Percentiles rank a stretch among this genome's conserved stretches.
phyloP scores from a whole-genome alignment of 768 basidiomycete genomes.

The Tubosaeta sp. region DNA sequence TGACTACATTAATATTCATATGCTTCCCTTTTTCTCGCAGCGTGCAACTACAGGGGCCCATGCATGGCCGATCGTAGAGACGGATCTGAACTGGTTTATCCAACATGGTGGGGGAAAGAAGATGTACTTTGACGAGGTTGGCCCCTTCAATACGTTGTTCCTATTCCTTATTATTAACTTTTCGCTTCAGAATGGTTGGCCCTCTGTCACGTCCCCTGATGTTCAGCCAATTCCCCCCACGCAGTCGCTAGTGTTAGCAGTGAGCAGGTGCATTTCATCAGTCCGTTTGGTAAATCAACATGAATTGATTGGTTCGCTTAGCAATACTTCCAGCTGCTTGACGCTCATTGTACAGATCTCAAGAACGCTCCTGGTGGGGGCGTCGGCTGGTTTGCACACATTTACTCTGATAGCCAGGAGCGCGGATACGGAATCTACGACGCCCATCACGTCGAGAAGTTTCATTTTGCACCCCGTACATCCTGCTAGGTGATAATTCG shows the following conservation, averaged over 20 bases:
- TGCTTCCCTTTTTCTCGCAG: constrained; percentile 60
- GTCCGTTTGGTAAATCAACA: not conserved
- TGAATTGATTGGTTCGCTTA: not conserved
- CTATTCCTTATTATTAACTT: not conserved
- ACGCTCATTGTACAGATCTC: constrained; percentile 57
- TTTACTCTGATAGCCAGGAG: constrained; percentile 62
- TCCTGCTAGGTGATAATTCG: constrained; percentile 41
- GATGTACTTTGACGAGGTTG: constrained; percentile 67
- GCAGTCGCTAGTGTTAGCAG: constrained; percentile 61
- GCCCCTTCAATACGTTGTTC: constrained; percentile 1
- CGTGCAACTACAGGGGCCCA: constrained; percentile 38
- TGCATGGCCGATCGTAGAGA: constrained; percentile 59
- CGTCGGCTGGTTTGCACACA: constrained; percentile 79
- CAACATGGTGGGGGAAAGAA: constrained; percentile 64
- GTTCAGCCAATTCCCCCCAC: constrained; percentile 58
- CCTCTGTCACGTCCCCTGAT: constrained; percentile 54
- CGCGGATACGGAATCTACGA: constrained; percentile 72
- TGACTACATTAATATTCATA: constrained; percentile 64
- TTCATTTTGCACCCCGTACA: constrained; percentile 60
- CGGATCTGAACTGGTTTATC: constrained; percentile 66
- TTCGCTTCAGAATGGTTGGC: constrained; percentile 68
- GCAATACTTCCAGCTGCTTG: constrained; percentile 60
- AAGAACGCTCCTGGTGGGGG: constrained; percentile 58
- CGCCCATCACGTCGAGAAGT: constrained; percentile 47
- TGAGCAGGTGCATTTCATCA: constrained; percentile 45